Evolutionary conservation across 1,284 basidiomycete genomes (phyloP), one percentile per base, ranked within the genome.

Genomic region (Tilletia caries): DNA sequence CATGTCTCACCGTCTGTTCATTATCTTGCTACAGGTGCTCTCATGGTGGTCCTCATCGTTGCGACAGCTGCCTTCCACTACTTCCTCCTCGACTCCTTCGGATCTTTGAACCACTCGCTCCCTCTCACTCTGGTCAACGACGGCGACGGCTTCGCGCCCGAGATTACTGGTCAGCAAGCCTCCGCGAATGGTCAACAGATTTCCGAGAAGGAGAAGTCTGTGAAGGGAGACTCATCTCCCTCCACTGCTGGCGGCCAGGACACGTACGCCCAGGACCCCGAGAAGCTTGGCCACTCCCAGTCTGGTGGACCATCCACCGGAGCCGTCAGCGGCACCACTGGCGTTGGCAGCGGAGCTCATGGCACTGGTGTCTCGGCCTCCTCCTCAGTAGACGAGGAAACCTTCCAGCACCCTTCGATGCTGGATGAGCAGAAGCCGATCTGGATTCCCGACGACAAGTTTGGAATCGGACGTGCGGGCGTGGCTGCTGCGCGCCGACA

Each of bases 41-140:
- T 96, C 71, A 93, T 92, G 90, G 83, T 96, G 46, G 88, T 94
- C 3, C 85, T 97, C 62, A 91, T 96, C 74, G 85, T 89, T 15
- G 76, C 92, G 73, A 95, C 93, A 2, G 89, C 91, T 76, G 83
- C 89, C 84, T 66, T 85, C 68, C 68, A 79, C 74, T 70, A 71
- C 73, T 70, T 73, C 80, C 85, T 73, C 83, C 83, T 67, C 85
- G 83, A 72, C 68, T 73, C 77, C 76, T 77, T 75, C 70, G 71
- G 68, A 65, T 46, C 69, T 71, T 73, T 80, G 50, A 72, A 76
- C 69, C 79, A 75, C 32, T 74, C 75, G 32, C 67, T 78, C 43
- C 78, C 79, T 4, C 72, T 80, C 44, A 70, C 78, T 34, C 74
- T 80, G 48, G 73, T 74, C 46, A 65, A 52, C 52, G 64, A 65